Base-by-base conservation (phyloP, 164 flowering plant genomes). In the Magnolia sinica region DNA sequence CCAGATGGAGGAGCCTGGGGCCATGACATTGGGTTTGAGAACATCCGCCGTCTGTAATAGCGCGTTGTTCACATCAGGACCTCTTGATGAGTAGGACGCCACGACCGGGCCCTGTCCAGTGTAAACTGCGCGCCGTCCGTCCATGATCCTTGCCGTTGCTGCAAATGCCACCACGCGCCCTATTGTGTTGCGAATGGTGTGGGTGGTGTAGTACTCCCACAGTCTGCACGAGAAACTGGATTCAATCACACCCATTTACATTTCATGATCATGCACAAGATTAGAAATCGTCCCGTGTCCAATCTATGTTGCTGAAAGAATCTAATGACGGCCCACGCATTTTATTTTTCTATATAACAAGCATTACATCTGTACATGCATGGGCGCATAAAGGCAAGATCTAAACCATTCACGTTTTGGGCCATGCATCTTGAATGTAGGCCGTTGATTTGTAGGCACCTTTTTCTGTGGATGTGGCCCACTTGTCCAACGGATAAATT, bases 1-100 rank as follows among this genome's bases (percentile, higher is more conserved):
- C 91, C 91, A 89, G 73, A 88, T 88, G 50, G 87, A 85, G 71
- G 92, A 88, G 0, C 89, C 92, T 19, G 92, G 92, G 64, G 89
- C 92, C 87, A 88, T 83, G 78, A 88, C 51, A 75, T 82, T 85
- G 10, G 90, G 92, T 76, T 89, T 89, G 37, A 89, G 88, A 50
- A 88, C 87, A 79, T 89, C 92, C 13, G 88, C 92, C 2, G 87
- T 84, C 66, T 89, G 88, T 20, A 87, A 63, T 16, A 81, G 82
- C 2, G 85, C 87, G 70, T 89, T 86, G 75, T 86, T 87, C 72
- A 89, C 84, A 64, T 88, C 89, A 10, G 92, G 92, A 19, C 92
- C 92, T 82, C 90, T 80, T 7, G 92, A 87, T 61, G 92, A 89
- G 76, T 83, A 89, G 16, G 86, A 83, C 52, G 92, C 92, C 31